Conservation (phyloP, 2,329 filamentous ascomycete species). For the Neofusicoccum ribis region DNA sequence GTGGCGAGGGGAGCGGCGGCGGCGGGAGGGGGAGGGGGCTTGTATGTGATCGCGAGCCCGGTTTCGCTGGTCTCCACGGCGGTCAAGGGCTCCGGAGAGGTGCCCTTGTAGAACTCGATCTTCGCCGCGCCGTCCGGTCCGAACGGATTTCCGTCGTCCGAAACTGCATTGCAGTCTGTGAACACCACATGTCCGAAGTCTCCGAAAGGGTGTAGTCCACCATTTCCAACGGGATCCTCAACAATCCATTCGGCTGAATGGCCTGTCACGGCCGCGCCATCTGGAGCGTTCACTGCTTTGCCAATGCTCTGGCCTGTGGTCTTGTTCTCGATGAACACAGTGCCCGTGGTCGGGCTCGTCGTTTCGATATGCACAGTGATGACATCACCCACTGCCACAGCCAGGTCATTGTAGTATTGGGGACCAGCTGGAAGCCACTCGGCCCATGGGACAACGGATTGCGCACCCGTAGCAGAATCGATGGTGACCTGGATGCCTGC, state of each 20-base stretch:
- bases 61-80: background rate
- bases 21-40: background rate
- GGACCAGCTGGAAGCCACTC: background rate
- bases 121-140: conserved; percentile 41
- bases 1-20: too few species aligned
- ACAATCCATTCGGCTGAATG: conserved; percentile 22
- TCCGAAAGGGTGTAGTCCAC: background rate
- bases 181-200: conserved; percentile 18
- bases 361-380: conserved; percentile 43
- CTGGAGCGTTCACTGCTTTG: conserved; percentile 26
- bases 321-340: conserved; percentile 52
- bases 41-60: conserved; percentile 10
- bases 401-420: conserved; percentile 32
- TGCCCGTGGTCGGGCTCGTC: conserved; percentile 45
- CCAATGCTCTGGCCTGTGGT: conserved; percentile 53
- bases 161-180: conserved; percentile 24
- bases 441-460: conserved; percentile 35
- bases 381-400: conserved; percentile 39
- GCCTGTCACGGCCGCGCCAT: background rate
- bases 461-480: too few species aligned
- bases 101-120: conserved; percentile 40
- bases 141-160: conserved; percentile 31
- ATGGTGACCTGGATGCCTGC: conserved; percentile 45
- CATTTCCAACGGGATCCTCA: conserved; percentile 8
- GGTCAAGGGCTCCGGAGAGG: conserved; percentile 11